Evolutionary conservation across 2,329 filamentous ascomycete species (phyloP), one percentile per base, ranked within the genome.

Genomic region (Cladophialophora immunda): DNA sequence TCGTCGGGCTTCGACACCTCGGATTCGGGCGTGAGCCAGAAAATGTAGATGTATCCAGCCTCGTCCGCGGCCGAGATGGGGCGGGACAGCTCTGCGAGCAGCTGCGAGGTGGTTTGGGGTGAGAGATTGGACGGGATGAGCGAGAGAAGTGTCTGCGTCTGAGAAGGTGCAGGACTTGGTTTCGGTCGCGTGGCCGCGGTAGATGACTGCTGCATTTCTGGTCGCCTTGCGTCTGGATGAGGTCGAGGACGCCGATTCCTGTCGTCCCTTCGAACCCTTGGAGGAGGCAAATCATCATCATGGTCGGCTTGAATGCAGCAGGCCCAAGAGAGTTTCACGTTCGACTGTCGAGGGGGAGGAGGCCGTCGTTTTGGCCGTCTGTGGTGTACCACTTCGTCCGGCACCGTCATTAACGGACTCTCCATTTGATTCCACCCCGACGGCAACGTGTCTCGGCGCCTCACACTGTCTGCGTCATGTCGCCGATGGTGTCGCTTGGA

Each of bases 31-130:
- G 93, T 97, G 25, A 97, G 85, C 93, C 94, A 97, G 84, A 98
- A 99, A 79, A 99, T 97, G 84, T 99, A 99, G 72, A 99, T 98
- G 81, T 95, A 99, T 41, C 95, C 95, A 13, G 90, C 83, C 72
- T 96, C 92, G 71, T 95, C 92, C 62, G 85, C 82, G 25, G 87
- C 82, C 0, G 92, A 93, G 54, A 94, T 86, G 0, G 84, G 93
- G 82, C 86, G 95, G 76, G 79, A 87, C 9, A 98, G 84, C 78
- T 98, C 94, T 2, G 90, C 83, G 67, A 94, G 85, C 3, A 98
- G 84, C 4, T 84, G 81, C 0, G 92, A 90, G 0, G 91, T 83
- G 0, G 88, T 91, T 72, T 90, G 82, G 1, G 92, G 89, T 1
- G 89, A 85, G 4, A 92, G 82, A 1, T 84, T 80, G 8, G 84